A percentile compares a stretch with the other conserved stretches of the same genome.
Conservation (phyloP, 1,284 basidiomycete genomes). For the Ceratobasidium sp. region DNA sequence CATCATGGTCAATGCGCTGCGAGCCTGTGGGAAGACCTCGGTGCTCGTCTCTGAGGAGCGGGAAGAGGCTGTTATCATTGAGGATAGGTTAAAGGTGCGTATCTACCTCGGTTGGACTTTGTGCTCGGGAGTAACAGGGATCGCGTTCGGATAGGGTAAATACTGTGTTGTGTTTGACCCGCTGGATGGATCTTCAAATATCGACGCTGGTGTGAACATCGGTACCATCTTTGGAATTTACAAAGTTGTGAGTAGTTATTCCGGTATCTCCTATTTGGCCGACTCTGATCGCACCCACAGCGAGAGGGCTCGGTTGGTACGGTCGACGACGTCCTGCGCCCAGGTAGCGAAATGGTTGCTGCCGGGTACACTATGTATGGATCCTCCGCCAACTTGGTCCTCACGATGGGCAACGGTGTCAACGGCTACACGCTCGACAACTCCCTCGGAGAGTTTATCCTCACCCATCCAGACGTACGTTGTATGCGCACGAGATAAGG, state of each 20-base stretch:
- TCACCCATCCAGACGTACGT: constrained; percentile 93
- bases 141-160: constrained; percentile 63
- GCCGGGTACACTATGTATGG: constrained; percentile 99
- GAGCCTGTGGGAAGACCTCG: constrained; percentile 93
- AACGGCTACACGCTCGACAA: constrained; percentile 99
- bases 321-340: constrained; percentile 89
- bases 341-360: constrained; percentile 97
- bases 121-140: constrained; percentile 42
- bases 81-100: constrained; percentile 66
- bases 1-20: constrained; percentile 97
- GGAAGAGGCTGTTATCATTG: constrained; percentile 92
- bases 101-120: constrained; percentile 46
- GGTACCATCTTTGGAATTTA: constrained; percentile 99
- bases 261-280: constrained; percentile 51
- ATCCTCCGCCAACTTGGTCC: constrained; percentile 96
- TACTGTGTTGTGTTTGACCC: constrained; percentile 99
- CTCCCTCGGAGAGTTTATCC: constrained; percentile 96
- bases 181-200: constrained; percentile 97
- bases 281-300: constrained; percentile 56
- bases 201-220: constrained; percentile 99
- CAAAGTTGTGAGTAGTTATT: constrained; percentile 68
- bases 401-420: constrained; percentile 95
- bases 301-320: constrained; percentile 78
- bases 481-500: neutral
- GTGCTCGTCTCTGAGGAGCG: constrained; percentile 98